Base-by-base conservation (phyloP, 345 rosid species). In the Eucalyptus tenuipes region DNA sequence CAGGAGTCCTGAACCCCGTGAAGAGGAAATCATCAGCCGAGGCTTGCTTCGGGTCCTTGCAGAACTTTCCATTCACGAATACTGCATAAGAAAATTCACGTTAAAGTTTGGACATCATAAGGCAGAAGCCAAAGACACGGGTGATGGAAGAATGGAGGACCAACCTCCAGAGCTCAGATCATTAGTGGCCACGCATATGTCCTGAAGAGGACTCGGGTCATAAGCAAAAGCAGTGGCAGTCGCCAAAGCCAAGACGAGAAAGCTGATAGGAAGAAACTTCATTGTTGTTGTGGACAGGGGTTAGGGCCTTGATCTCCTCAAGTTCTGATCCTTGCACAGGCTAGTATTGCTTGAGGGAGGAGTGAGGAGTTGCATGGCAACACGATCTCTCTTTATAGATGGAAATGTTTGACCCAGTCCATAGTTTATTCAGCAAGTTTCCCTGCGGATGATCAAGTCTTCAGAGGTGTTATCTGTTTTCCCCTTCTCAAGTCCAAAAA, bases 21-120 rank as follows among this genome's bases (percentile, higher is more conserved):
- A 59, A 64, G 85, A 87, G 25, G 88, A 89, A 89, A 85, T 89
- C 89, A 16, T 89, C 66, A 4, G 90, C 75, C 2, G 64, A 25
- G 57, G 66, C 86, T 29, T 64, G 88, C 16, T 75, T 89, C 18
- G 90, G 90, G 85, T 89, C 86, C 88, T 86, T 86, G 88, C 90
- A 89, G 53, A 89, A 89, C 86, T 75, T 86, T 17, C 90, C 90
- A n/a, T 89, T 89, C 75, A 89, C 88, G 24, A 82, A 88, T 15
- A 88, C 89, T 55, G 87, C 89, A 82, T 80, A 20, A 25, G 40
- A 49, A 29, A 44, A 66, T 66, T 66, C 22, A 16, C 42, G 79
- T 66, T 66, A 31, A 31, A 31, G 42, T 31, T 66, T 31, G 5
- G 79, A 31, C 22, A 66, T 66, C 79, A 66, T 66, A 16, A 66